Percentiles rank a stretch among this genome's conserved stretches.
Conservation (phyloP, 768 basidiomycete species). For the Macrocybe gigantea region DNA sequence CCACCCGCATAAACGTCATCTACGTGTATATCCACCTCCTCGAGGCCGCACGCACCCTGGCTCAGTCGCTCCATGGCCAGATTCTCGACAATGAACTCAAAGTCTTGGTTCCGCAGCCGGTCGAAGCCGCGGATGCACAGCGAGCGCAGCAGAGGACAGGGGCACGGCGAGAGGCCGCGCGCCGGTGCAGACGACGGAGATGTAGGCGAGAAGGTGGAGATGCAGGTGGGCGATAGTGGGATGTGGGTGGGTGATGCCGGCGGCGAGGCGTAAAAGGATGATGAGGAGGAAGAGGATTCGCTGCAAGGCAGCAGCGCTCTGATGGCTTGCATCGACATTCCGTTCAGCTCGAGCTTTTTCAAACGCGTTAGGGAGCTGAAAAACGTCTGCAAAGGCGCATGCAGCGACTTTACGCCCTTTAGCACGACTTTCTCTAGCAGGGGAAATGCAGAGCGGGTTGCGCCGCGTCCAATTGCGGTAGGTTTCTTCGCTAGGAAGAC, state of each 20-base stretch:
- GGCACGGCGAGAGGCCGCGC: conserved; percentile 8
- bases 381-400: conserved; percentile 23
- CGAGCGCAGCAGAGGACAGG: conserved; percentile 27
- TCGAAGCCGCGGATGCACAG: conserved; percentile 23
- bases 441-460: conserved; percentile 15
- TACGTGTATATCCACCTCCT: conserved; percentile 27
- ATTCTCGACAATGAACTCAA: conserved; percentile 19
- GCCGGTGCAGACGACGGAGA: too few species aligned
- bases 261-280: conserved; percentile 2
- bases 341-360: conserved; percentile 25
- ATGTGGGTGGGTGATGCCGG: too few species aligned
- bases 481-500: neutral
- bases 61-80: conserved; percentile 19
- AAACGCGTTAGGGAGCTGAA: conserved; percentile 23
- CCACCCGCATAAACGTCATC: conserved; percentile 12
- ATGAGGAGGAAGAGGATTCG: neutral
- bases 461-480: conserved; percentile 7
- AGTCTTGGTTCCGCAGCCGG: conserved; percentile 15
- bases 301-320: conserved; percentile 22
- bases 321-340: conserved; percentile 27
- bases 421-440: conserved; percentile 29
- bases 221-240: too few species aligned
- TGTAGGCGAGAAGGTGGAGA: too few species aligned
- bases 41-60: conserved; percentile 15
- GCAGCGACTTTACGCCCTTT: conserved; percentile 28